Percentiles rank a stretch among this genome's conserved stretches.
phyloP scores from a whole-genome alignment of 2,329 filamentous ascomycete genomes.

The Pseudopyricularia javanii region DNA sequence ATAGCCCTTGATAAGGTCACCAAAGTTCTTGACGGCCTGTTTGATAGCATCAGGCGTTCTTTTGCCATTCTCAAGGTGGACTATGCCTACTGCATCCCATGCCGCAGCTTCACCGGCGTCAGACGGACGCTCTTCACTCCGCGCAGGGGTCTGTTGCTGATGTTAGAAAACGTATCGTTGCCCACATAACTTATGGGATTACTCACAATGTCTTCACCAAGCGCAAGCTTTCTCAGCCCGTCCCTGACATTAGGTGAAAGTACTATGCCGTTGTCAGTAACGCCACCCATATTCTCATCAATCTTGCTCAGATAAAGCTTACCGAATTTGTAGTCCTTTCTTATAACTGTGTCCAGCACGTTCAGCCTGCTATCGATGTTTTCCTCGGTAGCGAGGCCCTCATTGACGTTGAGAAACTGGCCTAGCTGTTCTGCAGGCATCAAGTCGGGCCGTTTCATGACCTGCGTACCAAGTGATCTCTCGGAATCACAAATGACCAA shows the following conservation, averaged over 20 bases:
- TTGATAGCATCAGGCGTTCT: conserved; percentile 22
- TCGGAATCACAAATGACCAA: conserved; percentile 1
- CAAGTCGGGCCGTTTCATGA: background rate
- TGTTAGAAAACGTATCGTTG: background rate
- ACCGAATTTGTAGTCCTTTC: conserved; percentile 1
- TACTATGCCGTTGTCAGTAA: background rate
- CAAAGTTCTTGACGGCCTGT: conserved; percentile 35
- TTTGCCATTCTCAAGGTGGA: conserved; percentile 29
- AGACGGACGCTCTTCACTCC: conserved; percentile 28
- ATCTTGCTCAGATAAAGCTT: background rate
- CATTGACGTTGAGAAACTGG: conserved; percentile 1
- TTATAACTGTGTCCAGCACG: background rate
- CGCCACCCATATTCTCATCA: background rate
- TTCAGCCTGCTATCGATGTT: conserved; percentile 2
- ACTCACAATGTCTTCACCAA: background rate
- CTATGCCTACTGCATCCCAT: conserved; percentile 40
- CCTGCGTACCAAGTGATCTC: background rate
- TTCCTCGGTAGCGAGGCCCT: background rate
- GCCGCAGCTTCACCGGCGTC: conserved; percentile 33
- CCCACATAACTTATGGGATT: background rate
- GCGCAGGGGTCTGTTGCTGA: conserved; percentile 15
- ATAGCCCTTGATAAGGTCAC: conserved; percentile 34
- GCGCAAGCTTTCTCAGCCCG: background rate
- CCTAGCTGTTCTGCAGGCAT: conserved; percentile 1
- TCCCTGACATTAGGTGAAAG: background rate